Evolutionary conservation across 768 basidiomycete genomes (phyloP), one percentile per base, ranked within the genome.

Genomic region (Strobilomyces echinocephalus): DNA sequence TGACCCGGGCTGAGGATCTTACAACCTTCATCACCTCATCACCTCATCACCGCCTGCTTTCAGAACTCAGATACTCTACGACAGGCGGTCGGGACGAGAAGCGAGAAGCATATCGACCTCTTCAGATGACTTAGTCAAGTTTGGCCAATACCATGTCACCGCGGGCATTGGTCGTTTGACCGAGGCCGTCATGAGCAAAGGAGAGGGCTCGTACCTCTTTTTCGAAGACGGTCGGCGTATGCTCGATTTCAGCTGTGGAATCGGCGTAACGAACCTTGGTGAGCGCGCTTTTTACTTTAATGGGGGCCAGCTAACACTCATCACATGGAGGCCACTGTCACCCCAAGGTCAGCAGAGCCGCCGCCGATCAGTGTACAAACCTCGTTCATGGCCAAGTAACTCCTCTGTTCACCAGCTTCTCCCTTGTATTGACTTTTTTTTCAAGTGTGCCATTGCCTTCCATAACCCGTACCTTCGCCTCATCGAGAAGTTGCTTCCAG

Each of bases 181-280:
- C 3, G 71, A 77, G 49, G 88, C 81, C 0, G 71, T 88, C 46
- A 82, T 89, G 73, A 69, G 73, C 34, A 84, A 80, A 59, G 87
- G 84, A 40, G 75, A 82, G 60, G 91, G 91, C 14, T 83, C 87
- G 1, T 89, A 88, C 59, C 80, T 91, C 50, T 72, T 73, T 28
- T 83, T 86, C 51, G 79, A 84, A 28, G 85, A 91, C 57, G 93
- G 91, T 4, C 76, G 80, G 53, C 79, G 75, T 61, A 65, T 88
- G 64, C 76, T 97, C 46, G 94, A 97, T 68, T 94, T 95, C 63
- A 92, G 88, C 11, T 81, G 80, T 62, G 93, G 93, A 10, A 95
- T 91, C 59, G 91, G 89, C 28, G 93, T 95, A 2, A 89, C 90
- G 1, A 85, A 82, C 68, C 77, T 95, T 16, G 91, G 90, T 88